Conservation (phyloP, 2,329 filamentous ascomycete genomes). For the Sphaerulina vaccinii region DNA sequence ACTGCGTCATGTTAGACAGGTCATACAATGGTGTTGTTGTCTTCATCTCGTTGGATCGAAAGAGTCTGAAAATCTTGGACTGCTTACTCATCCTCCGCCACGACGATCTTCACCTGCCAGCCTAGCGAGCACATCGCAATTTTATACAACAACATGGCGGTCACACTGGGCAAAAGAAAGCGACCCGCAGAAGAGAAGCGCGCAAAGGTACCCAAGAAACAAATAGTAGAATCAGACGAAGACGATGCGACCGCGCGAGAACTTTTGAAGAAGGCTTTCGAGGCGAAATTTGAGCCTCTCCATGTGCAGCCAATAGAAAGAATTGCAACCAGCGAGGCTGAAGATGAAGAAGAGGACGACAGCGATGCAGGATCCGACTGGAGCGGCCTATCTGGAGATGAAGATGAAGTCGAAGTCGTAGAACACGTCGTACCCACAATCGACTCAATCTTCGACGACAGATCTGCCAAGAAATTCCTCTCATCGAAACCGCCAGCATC, state of each 20-base stretch:
- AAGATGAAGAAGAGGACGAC: slow-evolving; percentile 31
- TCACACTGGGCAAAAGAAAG: slow-evolving; percentile 49
- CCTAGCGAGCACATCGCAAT: slow-evolving; percentile 12
- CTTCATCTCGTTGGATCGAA: not conserved
- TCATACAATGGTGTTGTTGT: not conserved
- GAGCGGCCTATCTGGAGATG: slow-evolving; percentile 59
- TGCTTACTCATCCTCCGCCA: not conserved
- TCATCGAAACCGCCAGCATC: slow-evolving; percentile 52
- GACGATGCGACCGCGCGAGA: slow-evolving; percentile 60
- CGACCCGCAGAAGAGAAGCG: slow-evolving; percentile 38
- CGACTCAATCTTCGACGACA: slow-evolving; percentile 37
- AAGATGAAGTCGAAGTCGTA: slow-evolving; percentile 44
- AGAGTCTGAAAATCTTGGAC: slow-evolving; percentile 10
- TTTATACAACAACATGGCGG: slow-evolving; percentile 37
- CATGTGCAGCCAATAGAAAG: slow-evolving; percentile 35
- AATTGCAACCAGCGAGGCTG: slow-evolving; percentile 30
- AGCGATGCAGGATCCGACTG: slow-evolving; percentile 54
- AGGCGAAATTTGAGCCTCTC: slow-evolving; percentile 76
- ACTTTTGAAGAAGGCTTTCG: slow-evolving; percentile 80
- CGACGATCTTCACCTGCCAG: not conserved
- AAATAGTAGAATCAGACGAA: slow-evolving; percentile 26
- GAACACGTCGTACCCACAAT: slow-evolving; percentile 34
- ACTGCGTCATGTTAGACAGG: slow-evolving; percentile 72
- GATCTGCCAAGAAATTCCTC: slow-evolving; percentile 70
- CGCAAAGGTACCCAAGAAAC: slow-evolving; percentile 8